Percentiles rank a stretch among this genome's conserved stretches.
Evolutionary conservation across 345 rosid genomes (phyloP).

Genomic region (Corymbia maculata): DNA sequence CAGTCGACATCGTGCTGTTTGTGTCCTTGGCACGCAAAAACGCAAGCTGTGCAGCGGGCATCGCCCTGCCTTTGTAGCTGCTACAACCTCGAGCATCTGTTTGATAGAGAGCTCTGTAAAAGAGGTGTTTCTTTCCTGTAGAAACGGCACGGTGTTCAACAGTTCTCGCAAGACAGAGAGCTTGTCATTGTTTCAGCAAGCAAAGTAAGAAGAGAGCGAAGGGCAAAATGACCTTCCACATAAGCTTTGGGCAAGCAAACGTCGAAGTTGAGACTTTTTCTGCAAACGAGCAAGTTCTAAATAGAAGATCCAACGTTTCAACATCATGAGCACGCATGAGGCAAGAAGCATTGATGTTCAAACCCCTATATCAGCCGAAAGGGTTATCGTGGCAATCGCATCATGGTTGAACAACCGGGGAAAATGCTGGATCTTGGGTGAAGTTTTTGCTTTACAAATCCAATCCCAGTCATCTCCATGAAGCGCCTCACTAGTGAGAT

Average conservation of each 20-base stretch:
- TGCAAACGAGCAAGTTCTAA: not conserved
- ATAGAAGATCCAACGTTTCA: not conserved
- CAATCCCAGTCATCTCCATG: not conserved
- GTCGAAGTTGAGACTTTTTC: not conserved
- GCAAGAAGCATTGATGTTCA: not conserved
- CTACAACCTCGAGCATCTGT: not conserved
- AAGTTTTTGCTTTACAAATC: not conserved
- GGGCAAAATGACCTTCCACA: not conserved
- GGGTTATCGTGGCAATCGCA: not conserved
- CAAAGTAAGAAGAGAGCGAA: not conserved
- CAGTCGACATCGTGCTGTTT: not conserved
- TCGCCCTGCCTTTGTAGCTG: not conserved
- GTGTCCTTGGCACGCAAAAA: not conserved
- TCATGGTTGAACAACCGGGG: not conserved
- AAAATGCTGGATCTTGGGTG: not conserved
- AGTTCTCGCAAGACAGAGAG: not conserved
- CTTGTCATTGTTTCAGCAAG: not conserved
- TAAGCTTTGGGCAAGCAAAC: not conserved
- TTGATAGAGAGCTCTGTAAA: not conserved
- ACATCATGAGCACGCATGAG: not conserved
- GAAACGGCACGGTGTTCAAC: not conserved
- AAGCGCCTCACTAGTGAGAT: not conserved
- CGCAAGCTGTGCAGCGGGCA: not conserved
- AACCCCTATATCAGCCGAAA: not conserved
- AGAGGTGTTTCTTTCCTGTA: not conserved